Conservation (phyloP, 2,329 filamentous ascomycete genomes). For the Talaromyces verruculosus region DNA sequence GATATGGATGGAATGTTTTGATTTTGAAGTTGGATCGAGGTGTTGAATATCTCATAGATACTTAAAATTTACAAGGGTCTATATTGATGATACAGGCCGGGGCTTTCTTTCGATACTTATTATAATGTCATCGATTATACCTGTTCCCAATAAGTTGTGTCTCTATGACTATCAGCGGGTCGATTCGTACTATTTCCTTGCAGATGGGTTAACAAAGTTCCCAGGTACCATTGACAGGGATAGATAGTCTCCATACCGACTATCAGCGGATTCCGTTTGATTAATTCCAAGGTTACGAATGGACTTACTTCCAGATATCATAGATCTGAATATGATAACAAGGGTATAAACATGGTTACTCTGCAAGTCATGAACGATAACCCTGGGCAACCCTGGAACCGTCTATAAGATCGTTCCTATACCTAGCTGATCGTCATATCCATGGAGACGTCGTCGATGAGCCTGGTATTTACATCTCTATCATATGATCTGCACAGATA, state of each 20-base stretch:
- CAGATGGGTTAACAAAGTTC: background rate
- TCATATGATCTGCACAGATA: too few relatives aligned
- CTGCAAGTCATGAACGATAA: background rate
- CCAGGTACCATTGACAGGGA: background rate
- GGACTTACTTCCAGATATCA: background rate
- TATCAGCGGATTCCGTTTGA: background rate
- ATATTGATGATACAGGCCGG: background rate
- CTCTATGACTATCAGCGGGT: background rate
- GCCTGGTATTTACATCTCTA: too few relatives aligned
- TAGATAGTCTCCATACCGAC: background rate
- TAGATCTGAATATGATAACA: background rate
- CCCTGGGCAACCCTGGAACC: background rate
- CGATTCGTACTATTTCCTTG: background rate
- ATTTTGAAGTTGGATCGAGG: background rate
- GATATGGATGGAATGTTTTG: conserved; percentile 49
- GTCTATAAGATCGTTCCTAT: background rate
- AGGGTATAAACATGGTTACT: background rate
- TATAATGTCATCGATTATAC: background rate
- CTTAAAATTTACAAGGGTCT: background rate
- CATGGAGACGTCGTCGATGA: background rate
- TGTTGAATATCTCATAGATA: background rate
- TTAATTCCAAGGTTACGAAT: background rate
- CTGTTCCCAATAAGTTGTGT: background rate
- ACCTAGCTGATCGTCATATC: background rate
- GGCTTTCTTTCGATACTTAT: background rate